A percentile compares a stretch with the other conserved stretches of the same genome.
Evolutionary conservation across 768 basidiomycete species (phyloP).

Genomic region (Tremella yokohamensis): DNA sequence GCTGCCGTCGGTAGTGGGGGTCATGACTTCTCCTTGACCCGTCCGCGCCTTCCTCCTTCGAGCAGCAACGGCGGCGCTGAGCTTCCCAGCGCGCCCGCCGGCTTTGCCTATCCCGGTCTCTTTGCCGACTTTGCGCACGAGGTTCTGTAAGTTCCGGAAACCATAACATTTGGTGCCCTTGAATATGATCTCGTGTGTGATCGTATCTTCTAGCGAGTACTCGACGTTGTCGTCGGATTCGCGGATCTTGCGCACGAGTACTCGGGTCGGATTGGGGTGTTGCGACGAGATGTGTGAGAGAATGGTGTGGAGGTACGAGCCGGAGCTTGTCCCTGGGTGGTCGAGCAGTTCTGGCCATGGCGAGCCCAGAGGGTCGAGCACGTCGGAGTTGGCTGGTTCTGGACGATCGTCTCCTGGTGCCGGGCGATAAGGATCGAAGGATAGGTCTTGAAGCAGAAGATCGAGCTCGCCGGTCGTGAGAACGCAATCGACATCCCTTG

Average conservation of each 20-base stretch:
- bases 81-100: conserved; percentile 37
- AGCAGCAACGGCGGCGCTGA: conserved; percentile 45
- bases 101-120: conserved; percentile 68
- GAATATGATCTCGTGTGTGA: conserved; percentile 67
- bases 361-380: not conserved
- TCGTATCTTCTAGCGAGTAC: conserved; percentile 51
- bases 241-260: conserved; percentile 43
- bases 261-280: conserved; percentile 33
- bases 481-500: conserved; percentile 93
- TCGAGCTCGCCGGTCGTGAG: conserved; percentile 94
- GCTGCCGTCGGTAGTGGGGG: conserved; percentile 16
- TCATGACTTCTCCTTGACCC: conserved; percentile 5
- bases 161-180: conserved; percentile 95
- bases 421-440: conserved; percentile 67
- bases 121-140: conserved; percentile 87
- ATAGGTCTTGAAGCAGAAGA: conserved; percentile 73
- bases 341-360: conserved; percentile 68
- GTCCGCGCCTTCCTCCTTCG: conserved; percentile 33
- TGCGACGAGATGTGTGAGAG: conserved; percentile 57
- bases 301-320: conserved; percentile 82
- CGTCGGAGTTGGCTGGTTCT: not conserved
- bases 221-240: conserved; percentile 52
- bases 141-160: conserved; percentile 93
- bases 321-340: conserved; percentile 83
- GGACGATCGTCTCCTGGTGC: conserved; percentile 58